Evolutionary conservation across 257 asterid species (phyloP).

Genomic region (Ballota nigra): DNA sequence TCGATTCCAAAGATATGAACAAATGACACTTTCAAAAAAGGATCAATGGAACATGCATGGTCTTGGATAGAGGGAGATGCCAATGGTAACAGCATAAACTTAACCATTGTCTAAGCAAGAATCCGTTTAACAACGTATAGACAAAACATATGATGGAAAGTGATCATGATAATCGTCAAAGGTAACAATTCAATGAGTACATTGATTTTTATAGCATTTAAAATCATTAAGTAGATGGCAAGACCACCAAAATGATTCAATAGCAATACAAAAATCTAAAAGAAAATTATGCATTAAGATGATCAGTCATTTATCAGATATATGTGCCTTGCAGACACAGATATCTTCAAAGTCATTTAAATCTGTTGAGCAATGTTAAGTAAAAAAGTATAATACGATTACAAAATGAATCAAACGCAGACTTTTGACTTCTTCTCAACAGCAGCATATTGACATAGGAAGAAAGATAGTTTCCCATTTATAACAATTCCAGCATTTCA

Average conservation of each 20-base stretch:
- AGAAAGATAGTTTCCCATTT: neutral
- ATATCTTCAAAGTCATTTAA: neutral
- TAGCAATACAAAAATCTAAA: neutral
- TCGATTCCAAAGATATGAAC: conserved; percentile 3
- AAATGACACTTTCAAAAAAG: conserved; percentile 5
- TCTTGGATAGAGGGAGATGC: neutral
- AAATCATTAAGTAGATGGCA: neutral
- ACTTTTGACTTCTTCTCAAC: conserved; percentile 15
- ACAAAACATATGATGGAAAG: neutral
- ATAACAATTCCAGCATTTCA: neutral
- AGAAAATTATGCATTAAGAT: neutral
- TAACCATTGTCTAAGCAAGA: neutral
- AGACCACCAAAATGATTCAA: neutral
- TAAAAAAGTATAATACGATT: neutral
- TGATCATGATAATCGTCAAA: neutral
- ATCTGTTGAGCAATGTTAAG: neutral
- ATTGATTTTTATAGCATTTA: neutral
- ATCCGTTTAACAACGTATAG: neutral
- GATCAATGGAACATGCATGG: neutral
- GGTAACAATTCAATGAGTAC: neutral
- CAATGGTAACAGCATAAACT: neutral
- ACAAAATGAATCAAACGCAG: conserved; percentile 14
- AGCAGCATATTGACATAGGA: neutral
- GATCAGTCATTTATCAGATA: neutral
- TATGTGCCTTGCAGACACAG: neutral